Base-by-base conservation (phyloP, 768 basidiomycete species). In the Multifurca ochricompacta region DNA sequence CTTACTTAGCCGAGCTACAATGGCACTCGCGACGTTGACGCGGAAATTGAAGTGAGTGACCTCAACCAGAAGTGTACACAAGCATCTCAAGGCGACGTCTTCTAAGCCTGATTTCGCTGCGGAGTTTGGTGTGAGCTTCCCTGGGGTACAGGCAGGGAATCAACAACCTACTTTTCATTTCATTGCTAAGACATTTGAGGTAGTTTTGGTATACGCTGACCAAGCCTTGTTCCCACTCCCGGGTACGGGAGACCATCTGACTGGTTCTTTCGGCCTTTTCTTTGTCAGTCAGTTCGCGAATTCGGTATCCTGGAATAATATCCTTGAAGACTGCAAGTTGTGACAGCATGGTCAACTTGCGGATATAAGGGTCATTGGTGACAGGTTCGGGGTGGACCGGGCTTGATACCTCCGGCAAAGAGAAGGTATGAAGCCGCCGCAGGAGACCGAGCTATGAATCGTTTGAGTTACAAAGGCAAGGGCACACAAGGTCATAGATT, bases 31-130 rank as follows among this genome's bases (percentile, higher is more conserved):
- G 62, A 99, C 78, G 72, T 98, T 96, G 60, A 81, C 76, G 41
- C 89, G 82, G 69, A 97, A 98, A 72, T 98, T 99, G 81, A 99
- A 99, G 71, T 98, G 93, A 13, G 91, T 87, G 58, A 83, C 81
- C 65, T 91, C 84, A 18, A 77, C 76, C 23, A 92, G 73, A 40
- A 98, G 75, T 5, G 85, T 85, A 70, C 93, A 94, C 78, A 98
- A 85, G 69, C 85, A 91, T 65, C 80, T 84, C 49, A 98, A 74
- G 44, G 85, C 80, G 8, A 83, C 68, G 48, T 84, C 81, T 23
- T 81, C 74, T 16, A 93, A 69, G 48, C 82, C 81, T 51, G 73
- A 80, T 61, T 78, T 86, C 34, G 73, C 85, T 91, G 59, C 19
- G 7, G 53, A 34, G 39, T 48, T 19, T 48, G 44, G 42, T 11